These are phyloP conservation scores for Neonectria coccinea DNA, from an alignment of 2,329 filamentous ascomycete species.

Conservation along the genomic window DNA sequence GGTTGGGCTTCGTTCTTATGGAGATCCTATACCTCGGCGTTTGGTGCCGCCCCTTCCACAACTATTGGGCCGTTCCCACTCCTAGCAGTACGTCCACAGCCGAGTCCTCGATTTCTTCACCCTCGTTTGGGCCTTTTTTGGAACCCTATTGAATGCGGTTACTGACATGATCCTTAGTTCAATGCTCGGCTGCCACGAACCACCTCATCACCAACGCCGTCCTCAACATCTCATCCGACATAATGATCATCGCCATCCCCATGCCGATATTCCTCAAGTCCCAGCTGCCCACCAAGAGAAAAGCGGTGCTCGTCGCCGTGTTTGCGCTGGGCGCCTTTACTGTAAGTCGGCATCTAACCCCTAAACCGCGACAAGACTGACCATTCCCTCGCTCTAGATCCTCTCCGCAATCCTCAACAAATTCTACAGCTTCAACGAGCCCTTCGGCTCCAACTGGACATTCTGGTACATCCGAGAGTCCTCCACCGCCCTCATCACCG, in stretches of 20 bases:
- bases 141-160: background rate
- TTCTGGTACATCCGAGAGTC: slow-evolving; percentile 59
- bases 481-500: slow-evolving; percentile 56
- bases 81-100: slow-evolving; percentile 55
- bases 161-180: slow-evolving; percentile 51
- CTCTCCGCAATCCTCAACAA: slow-evolving; percentile 61
- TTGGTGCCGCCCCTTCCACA: slow-evolving; percentile 67
- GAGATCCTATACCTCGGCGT: slow-evolving; percentile 62
- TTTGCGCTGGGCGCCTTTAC: slow-evolving; percentile 62
- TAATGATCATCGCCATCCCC: slow-evolving; percentile 69
- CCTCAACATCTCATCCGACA: slow-evolving; percentile 70
- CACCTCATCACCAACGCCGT: slow-evolving; percentile 69
- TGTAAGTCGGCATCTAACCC: slow-evolving; percentile 46
- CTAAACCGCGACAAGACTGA: slow-evolving; percentile 14
- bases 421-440: slow-evolving; percentile 55
- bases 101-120: background rate
- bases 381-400: slow-evolving; percentile 52
- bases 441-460: slow-evolving; percentile 54
- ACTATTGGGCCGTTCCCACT: slow-evolving; percentile 69
- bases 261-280: slow-evolving; percentile 65
- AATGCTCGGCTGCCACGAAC: slow-evolving; percentile 68
- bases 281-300: slow-evolving; percentile 62
- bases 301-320: slow-evolving; percentile 61
- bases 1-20: slow-evolving; percentile 60
- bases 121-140: background rate